These are phyloP conservation scores for Byssothecium circinans DNA, from an alignment of 2,329 filamentous ascomycete species.

Conservation along the genomic window DNA sequence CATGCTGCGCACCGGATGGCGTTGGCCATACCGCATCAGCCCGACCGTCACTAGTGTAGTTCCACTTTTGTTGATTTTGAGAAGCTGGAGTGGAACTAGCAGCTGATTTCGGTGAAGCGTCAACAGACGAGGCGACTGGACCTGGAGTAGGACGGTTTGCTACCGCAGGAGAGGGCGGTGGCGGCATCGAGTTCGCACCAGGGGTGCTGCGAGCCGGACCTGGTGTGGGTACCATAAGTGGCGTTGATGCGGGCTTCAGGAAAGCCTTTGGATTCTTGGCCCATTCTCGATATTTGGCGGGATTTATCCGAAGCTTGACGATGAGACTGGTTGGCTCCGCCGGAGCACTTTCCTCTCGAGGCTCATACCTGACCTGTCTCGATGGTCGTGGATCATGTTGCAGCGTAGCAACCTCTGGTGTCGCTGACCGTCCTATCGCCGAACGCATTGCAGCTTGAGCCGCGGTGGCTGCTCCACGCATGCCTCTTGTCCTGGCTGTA, in stretches of 20 bases:
- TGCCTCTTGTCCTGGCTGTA: slow-evolving; percentile 81
- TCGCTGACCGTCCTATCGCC: slow-evolving; percentile 78
- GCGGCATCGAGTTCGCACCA: slow-evolving; percentile 59
- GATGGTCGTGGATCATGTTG: slow-evolving; percentile 74
- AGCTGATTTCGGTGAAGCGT: slow-evolving; percentile 33
- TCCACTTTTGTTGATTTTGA: slow-evolving; percentile 35
- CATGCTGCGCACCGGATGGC: slow-evolving; percentile 60
- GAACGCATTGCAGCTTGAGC: slow-evolving; percentile 84
- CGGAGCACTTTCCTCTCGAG: slow-evolving; percentile 71
- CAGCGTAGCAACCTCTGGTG: slow-evolving; percentile 71
- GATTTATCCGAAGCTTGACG: slow-evolving; percentile 73
- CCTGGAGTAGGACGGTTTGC: slow-evolving; percentile 37
- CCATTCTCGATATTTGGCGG: slow-evolving; percentile 70
- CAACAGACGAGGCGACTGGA: slow-evolving; percentile 22
- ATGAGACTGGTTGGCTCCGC: slow-evolving; percentile 67
- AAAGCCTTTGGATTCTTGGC: slow-evolving; percentile 57
- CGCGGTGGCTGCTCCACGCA: slow-evolving; percentile 83
- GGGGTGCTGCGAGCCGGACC: slow-evolving; percentile 55
- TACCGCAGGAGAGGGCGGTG: slow-evolving; percentile 51
- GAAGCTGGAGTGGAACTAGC: slow-evolving; percentile 43
- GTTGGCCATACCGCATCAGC: slow-evolving; percentile 66
- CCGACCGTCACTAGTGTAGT: slow-evolving; percentile 56
- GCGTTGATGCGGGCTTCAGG: slow-evolving; percentile 46
- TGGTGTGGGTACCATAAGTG: slow-evolving; percentile 49
- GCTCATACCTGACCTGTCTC: slow-evolving; percentile 61